Conservation (phyloP, 768 basidiomycete genomes). For the Filobasidium floriforme region DNA sequence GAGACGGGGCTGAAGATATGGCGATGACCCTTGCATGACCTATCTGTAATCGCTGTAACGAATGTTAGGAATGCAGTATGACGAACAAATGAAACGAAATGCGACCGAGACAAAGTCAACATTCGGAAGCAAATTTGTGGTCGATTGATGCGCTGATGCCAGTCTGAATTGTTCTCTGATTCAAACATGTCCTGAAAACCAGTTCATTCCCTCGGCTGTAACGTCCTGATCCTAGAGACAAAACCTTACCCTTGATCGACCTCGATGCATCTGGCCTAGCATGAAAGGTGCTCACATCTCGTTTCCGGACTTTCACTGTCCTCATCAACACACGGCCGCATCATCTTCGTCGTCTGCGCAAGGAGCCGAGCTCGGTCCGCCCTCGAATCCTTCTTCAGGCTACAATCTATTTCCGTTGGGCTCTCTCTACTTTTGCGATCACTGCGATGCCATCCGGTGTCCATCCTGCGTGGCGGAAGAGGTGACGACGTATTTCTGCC, state of each 20-base stretch:
- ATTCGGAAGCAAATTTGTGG: no score
- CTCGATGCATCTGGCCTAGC: background rate
- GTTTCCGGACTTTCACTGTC: slow-evolving; percentile 42
- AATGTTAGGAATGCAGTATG: no score
- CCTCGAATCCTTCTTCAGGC: slow-evolving; percentile 57
- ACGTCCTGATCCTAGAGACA: no score
- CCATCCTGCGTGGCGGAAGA: slow-evolving; percentile 85
- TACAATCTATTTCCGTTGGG: slow-evolving; percentile 75
- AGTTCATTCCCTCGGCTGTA: no score
- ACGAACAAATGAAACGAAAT: no score
- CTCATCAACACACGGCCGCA: slow-evolving; percentile 47
- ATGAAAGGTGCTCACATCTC: background rate
- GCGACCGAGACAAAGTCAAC: no score
- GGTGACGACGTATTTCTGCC: slow-evolving; percentile 95
- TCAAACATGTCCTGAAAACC: no score
- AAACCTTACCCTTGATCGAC: background rate
- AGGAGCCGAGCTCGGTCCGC: slow-evolving; percentile 55
- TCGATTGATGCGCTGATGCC: no score
- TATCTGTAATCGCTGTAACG: no score
- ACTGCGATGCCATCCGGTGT: slow-evolving; percentile 92
- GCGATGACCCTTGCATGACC: no score
- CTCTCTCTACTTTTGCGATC: slow-evolving; percentile 91
- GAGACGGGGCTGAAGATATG: background rate
- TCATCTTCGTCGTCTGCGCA: slow-evolving; percentile 40
- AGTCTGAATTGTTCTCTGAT: no score